A percentile compares a stretch with the other conserved stretches of the same genome.
Conservation (phyloP, 2,329 filamentous ascomycete genomes). For the Ilyonectria sp. region DNA sequence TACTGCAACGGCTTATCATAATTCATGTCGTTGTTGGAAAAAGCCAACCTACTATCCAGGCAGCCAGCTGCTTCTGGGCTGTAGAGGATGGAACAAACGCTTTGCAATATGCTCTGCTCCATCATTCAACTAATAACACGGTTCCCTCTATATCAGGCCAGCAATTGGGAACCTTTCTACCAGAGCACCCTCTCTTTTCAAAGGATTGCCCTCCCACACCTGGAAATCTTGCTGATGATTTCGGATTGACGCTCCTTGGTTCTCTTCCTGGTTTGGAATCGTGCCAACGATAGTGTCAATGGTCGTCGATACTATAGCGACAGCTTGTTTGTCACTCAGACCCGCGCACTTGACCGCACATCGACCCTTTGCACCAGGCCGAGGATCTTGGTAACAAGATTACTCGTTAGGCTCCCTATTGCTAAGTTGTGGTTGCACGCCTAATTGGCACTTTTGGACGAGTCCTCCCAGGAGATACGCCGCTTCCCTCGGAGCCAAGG, state of each 20-base stretch:
- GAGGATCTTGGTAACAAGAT: neutral
- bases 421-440: neutral
- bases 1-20: too few relatives aligned
- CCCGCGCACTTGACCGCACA: slow-evolving; percentile 12
- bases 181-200: slow-evolving; percentile 8
- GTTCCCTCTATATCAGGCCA: slow-evolving; percentile 7
- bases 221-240: neutral
- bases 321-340: slow-evolving; percentile 11
- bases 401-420: too few relatives aligned
- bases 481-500: neutral
- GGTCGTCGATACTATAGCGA: slow-evolving; percentile 12
- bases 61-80: too few relatives aligned
- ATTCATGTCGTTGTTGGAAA: too few relatives aligned
- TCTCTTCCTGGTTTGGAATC: too few relatives aligned
- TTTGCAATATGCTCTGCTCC: neutral
- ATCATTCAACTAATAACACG: neutral
- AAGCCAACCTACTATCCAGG: too few relatives aligned
- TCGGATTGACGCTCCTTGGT: neutral
- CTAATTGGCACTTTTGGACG: neutral
- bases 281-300: slow-evolving; percentile 6
- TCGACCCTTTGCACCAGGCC: slow-evolving; percentile 5
- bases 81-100: neutral
- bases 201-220: slow-evolving; percentile 11
- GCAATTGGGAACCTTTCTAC: slow-evolving; percentile 12
- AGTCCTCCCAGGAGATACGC: neutral